Percentiles rank a stretch among this genome's conserved stretches.
phyloP scores from a whole-genome alignment of 2,329 filamentous ascomycete species.

The Paecilomyces fulvus region DNA sequence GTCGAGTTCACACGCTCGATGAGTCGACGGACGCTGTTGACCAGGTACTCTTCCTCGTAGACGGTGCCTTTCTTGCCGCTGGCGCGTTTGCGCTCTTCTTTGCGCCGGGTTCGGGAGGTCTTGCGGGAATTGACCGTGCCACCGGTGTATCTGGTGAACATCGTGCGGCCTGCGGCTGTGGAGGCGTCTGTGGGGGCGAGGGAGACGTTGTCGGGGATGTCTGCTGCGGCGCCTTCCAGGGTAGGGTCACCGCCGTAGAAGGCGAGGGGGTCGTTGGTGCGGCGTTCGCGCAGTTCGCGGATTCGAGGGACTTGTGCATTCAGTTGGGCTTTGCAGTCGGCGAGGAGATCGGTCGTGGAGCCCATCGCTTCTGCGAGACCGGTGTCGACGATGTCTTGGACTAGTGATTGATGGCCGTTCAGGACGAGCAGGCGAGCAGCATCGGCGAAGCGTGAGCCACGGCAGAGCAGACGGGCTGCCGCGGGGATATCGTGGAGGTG shows the following conservation, averaged over 20 bases:
- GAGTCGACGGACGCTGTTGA: constrained; percentile 75
- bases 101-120: constrained; percentile 76
- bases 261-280: constrained; percentile 72
- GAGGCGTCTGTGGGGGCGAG: constrained; percentile 77
- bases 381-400: constrained; percentile 62
- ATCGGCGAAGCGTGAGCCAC: constrained; percentile 77
- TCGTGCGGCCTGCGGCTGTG: constrained; percentile 66
- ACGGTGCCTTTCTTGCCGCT: constrained; percentile 92
- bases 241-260: constrained; percentile 75
- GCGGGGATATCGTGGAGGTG: constrained; percentile 65
- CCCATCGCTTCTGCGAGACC: constrained; percentile 75
- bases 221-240: constrained; percentile 46
- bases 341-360: constrained; percentile 78
- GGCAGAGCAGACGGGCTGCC: constrained; percentile 72
- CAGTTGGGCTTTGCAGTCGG: constrained; percentile 84
- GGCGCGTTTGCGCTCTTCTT: constrained; percentile 92
- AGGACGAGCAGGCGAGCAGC: constrained; percentile 70
- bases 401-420: constrained; percentile 51
- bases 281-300: constrained; percentile 69
- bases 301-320: constrained; percentile 79
- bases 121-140: constrained; percentile 54
- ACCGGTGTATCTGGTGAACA: constrained; percentile 89
- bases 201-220: constrained; percentile 86
- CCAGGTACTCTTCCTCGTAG: constrained; percentile 95
- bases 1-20: constrained; percentile 72